These are phyloP conservation scores for Peniophora sp. DNA, from an alignment of 1,284 basidiomycete genomes.

Conservation along the genomic window DNA sequence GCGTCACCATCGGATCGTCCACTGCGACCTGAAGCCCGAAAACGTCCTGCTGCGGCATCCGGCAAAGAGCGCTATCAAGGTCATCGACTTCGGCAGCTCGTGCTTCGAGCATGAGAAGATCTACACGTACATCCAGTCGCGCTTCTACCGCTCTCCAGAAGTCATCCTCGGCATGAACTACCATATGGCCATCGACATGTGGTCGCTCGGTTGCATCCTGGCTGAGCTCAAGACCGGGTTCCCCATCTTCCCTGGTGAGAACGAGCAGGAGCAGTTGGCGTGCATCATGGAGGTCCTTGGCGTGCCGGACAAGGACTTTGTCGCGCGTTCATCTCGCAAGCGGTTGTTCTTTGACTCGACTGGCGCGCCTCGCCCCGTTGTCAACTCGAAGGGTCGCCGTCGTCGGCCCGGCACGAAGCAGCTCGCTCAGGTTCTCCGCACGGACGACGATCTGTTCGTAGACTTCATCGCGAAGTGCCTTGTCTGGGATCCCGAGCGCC, in stretches of 20 bases:
- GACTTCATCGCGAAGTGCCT: conserved; percentile 95
- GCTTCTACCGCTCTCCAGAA: conserved; percentile 95
- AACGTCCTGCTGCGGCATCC: conserved; percentile 95
- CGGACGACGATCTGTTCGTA: conserved; percentile 83
- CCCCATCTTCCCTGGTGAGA: conserved; percentile 99
- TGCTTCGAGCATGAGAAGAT: conserved; percentile 99
- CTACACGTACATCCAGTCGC: conserved; percentile 95
- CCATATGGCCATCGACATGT: conserved; percentile 95
- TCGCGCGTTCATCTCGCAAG: conserved; percentile 90
- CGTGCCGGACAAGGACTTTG: conserved; percentile 88
- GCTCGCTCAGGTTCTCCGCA: conserved; percentile 81
- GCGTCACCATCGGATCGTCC: conserved; percentile 96
- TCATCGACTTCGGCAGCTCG: conserved; percentile 98
- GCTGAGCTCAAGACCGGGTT: conserved; percentile 99
- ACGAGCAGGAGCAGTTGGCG: conserved; percentile 96
- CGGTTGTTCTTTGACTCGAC: conserved; percentile 96
- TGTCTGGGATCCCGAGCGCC: conserved; percentile 94
- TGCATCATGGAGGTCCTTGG: conserved; percentile 99
- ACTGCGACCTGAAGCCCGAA: conserved; percentile 99
- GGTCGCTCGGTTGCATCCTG: conserved; percentile 96
- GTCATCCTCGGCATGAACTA: conserved; percentile 92
- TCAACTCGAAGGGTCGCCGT: conserved; percentile 94
- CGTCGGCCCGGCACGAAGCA: conserved; percentile 89
- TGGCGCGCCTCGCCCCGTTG: conserved; percentile 85
- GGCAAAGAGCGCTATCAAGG: conserved; percentile 93